Evolutionary conservation across 768 basidiomycete species (phyloP).

Genomic region (Suillus sp.): DNA sequence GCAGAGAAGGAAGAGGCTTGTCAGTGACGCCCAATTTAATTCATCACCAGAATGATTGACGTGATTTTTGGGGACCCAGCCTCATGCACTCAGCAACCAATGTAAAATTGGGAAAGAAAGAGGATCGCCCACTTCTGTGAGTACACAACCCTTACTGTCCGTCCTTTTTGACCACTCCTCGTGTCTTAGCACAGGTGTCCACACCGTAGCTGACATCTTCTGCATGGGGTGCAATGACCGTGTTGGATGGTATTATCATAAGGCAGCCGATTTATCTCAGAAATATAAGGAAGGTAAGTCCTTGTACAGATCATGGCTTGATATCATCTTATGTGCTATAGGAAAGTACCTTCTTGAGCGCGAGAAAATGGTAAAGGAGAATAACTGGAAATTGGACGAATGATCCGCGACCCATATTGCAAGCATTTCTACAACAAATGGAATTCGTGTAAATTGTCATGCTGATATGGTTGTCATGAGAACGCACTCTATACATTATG

Average conservation of each 20-base stretch:
- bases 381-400: slow-evolving; percentile 70
- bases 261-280: slow-evolving; percentile 73
- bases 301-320: neutral
- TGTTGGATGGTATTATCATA: slow-evolving; percentile 83
- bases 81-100: slow-evolving; percentile 79
- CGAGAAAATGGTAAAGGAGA: slow-evolving; percentile 81
- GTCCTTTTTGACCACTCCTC: neutral
- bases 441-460: neutral
- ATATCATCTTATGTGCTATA: slow-evolving; percentile 27
- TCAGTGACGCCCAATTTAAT: slow-evolving; percentile 38
- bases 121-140: slow-evolving; percentile 76
- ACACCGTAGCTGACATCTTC: slow-evolving; percentile 79
- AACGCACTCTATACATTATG: neutral
- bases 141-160: slow-evolving; percentile 18
- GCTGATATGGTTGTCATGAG: neutral
- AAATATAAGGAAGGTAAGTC: slow-evolving; percentile 81
- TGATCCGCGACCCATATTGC: slow-evolving; percentile 17
- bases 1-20: slow-evolving; percentile 82
- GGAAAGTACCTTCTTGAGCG: slow-evolving; percentile 83
- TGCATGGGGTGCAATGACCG: slow-evolving; percentile 80
- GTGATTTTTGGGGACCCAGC: slow-evolving; percentile 38
- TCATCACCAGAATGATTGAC: slow-evolving; percentile 2
- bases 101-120: slow-evolving; percentile 69
- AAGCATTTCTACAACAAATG: neutral
- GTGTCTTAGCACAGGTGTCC: slow-evolving; percentile 66